Evolutionary conservation across 257 asterid genomes (phyloP).

Genomic region (Forsythia viridissima): DNA sequence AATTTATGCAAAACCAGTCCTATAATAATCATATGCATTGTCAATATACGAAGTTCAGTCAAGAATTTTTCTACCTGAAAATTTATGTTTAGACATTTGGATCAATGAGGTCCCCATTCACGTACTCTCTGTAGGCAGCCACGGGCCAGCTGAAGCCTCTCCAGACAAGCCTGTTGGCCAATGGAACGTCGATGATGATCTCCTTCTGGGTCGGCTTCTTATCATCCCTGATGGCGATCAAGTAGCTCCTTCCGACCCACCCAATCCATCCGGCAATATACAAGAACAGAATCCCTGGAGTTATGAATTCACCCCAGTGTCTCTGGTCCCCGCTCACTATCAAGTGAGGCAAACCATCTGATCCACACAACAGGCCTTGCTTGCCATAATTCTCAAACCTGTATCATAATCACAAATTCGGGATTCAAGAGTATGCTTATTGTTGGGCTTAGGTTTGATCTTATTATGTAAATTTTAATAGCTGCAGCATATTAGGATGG

Average conservation of each 20-base stretch:
- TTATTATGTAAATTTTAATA: too few relatives aligned
- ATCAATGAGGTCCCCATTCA: constrained; percentile 89
- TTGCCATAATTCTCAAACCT: constrained; percentile 89
- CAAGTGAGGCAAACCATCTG: constrained; percentile 93
- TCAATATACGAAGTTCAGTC: too few relatives aligned
- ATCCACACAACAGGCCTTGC: constrained; percentile 84
- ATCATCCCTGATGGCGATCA: constrained; percentile 84
- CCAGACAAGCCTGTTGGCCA: constrained; percentile 75
- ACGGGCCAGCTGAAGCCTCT: constrained; percentile 97
- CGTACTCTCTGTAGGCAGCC: constrained; percentile 89
- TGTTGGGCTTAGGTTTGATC: too few relatives aligned
- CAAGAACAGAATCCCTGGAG: constrained; percentile 85
- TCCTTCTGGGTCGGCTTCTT: constrained; percentile 93
- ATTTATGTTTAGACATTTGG: constrained; percentile 56
- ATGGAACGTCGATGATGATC: constrained; percentile 94
- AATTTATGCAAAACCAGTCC: too few relatives aligned
- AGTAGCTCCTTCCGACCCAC: constrained; percentile 96
- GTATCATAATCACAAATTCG: not conserved
- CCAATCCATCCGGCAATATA: constrained; percentile 99
- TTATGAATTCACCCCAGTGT: constrained; percentile 98
- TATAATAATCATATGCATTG: too few relatives aligned
- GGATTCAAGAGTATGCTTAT: too few relatives aligned
- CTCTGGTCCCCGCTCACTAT: constrained; percentile 97
- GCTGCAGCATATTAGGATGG: too few relatives aligned
- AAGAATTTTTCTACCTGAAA: constrained; percentile 1